A percentile compares a stretch with the other conserved stretches of the same genome.
Conservation (phyloP, 768 basidiomycete genomes). For the Peribolospora kevripleyi region DNA sequence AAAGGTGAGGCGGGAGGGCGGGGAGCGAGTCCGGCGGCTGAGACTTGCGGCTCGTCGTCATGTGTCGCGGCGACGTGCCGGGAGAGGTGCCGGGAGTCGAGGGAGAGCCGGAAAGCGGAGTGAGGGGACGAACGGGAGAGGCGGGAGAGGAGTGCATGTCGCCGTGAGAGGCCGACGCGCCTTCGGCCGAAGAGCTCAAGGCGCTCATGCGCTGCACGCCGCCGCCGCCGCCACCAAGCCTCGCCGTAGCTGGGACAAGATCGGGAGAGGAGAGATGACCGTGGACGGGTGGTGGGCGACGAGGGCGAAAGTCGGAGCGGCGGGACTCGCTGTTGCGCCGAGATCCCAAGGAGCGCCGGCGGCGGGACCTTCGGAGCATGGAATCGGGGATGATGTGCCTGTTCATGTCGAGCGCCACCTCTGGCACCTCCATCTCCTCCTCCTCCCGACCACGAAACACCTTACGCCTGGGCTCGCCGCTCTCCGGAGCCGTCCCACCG, state of each 20-base stretch:
- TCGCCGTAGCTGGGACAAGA: too few relatives aligned
- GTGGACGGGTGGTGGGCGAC: too few relatives aligned
- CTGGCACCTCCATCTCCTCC: slow-evolving; percentile 67
- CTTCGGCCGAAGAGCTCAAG: neutral
- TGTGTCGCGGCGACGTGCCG: neutral
- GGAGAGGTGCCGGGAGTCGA: neutral
- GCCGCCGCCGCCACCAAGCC: too few relatives aligned
- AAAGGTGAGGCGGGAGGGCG: slow-evolving; percentile 2
- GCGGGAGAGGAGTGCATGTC: slow-evolving; percentile 7
- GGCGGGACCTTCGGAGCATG: slow-evolving; percentile 29
- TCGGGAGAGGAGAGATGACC: too few relatives aligned
- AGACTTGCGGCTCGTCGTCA: too few relatives aligned
- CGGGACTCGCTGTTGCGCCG: too few relatives aligned
- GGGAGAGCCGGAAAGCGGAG: neutral
- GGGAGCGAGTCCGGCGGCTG: neutral
- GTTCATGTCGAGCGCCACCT: slow-evolving; percentile 74
- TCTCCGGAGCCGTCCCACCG: neutral
- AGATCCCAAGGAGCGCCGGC: too few relatives aligned
- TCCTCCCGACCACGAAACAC: neutral
- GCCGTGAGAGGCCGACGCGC: neutral
- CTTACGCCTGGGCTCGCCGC: neutral
- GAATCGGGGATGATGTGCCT: slow-evolving; percentile 92
- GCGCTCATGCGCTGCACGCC: too few relatives aligned
- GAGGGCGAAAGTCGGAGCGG: too few relatives aligned
- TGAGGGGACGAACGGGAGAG: slow-evolving; percentile 1